Conservation (phyloP, 495 filamentous ascomycete species). For the Aspergillus affinis region DNA sequence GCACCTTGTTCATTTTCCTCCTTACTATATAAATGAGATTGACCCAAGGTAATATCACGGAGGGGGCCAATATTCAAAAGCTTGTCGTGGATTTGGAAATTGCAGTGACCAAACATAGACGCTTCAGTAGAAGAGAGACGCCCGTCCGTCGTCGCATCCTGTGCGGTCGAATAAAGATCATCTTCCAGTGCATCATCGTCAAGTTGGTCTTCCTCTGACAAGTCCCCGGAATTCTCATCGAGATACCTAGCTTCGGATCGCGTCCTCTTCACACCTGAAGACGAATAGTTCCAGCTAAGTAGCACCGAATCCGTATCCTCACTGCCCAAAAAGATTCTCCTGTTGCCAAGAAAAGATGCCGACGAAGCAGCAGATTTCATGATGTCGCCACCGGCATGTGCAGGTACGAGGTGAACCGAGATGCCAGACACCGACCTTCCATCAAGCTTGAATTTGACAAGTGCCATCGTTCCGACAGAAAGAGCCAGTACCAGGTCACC, state of each 20-base stretch:
- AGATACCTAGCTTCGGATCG: slow-evolving; percentile 52
- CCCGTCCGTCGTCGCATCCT: slow-evolving; percentile 26
- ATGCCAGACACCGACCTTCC: slow-evolving; percentile 92
- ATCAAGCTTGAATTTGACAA: slow-evolving; percentile 82
- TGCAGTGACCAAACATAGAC: slow-evolving; percentile 55
- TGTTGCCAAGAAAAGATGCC: slow-evolving; percentile 62
- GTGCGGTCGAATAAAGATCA: slow-evolving; percentile 61
- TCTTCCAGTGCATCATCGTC: slow-evolving; percentile 71
- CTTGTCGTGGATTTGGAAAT: slow-evolving; percentile 73
- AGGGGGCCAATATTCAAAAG: slow-evolving; percentile 78
- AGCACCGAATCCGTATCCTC: slow-evolving; percentile 81
- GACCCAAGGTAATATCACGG: slow-evolving; percentile 65
- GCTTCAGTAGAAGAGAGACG: slow-evolving; percentile 22
- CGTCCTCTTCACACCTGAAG: slow-evolving; percentile 43
- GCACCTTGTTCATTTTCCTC: slow-evolving; percentile 12
- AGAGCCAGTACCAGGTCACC: slow-evolving; percentile 85
- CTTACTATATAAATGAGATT: slow-evolving; percentile 24
- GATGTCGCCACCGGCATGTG: slow-evolving; percentile 58
- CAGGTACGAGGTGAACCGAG: slow-evolving; percentile 59
- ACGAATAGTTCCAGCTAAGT: slow-evolving; percentile 70
- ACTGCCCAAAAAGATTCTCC: slow-evolving; percentile 81
- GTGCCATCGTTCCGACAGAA: slow-evolving; percentile 69
- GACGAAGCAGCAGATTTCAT: slow-evolving; percentile 67
- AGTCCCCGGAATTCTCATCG: slow-evolving; percentile 39
- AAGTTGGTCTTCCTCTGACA: slow-evolving; percentile 53